phyloP scores from a whole-genome alignment of 116 monocot genomes.

The Posidonia oceanica region DNA sequence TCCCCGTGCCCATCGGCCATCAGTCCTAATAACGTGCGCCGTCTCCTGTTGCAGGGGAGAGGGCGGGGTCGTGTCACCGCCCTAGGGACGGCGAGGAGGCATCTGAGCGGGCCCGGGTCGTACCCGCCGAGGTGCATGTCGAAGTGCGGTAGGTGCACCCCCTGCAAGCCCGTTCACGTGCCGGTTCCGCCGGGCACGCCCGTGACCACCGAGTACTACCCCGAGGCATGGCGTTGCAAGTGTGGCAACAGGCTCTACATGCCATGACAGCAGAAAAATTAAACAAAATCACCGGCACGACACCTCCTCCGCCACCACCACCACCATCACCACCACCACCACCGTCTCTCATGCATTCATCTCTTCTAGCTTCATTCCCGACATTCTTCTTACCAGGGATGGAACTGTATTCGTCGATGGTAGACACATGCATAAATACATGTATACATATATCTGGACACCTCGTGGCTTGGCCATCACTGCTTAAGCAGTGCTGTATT shows the following conservation, averaged over 20 bases:
- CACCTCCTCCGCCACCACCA: too few relatives aligned
- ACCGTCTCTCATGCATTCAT: too few relatives aligned
- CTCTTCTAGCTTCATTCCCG: too few relatives aligned
- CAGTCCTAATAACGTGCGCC: background rate
- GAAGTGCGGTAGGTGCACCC: conserved; percentile 57
- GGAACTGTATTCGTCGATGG: too few relatives aligned
- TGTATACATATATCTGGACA: too few relatives aligned
- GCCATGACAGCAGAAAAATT: conserved; percentile 16
- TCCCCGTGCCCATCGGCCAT: too few relatives aligned
- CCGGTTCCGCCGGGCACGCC: conserved; percentile 47
- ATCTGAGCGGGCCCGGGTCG: conserved; percentile 35
- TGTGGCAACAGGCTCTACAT: conserved; percentile 54
- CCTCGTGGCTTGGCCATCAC: too few relatives aligned
- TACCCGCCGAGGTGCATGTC: conserved; percentile 46
- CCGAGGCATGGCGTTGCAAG: conserved; percentile 74
- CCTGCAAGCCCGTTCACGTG: conserved; percentile 59
- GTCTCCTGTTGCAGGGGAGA: background rate
- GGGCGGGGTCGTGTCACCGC: background rate
- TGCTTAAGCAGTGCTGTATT: too few relatives aligned
- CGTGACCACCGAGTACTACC: conserved; percentile 58
- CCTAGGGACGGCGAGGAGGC: conserved; percentile 4
- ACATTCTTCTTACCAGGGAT: too few relatives aligned
- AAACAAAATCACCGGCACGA: too few relatives aligned
- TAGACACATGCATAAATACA: too few relatives aligned
- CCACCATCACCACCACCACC: too few relatives aligned